Base-by-base conservation (phyloP, 1,284 basidiomycete genomes). In the Ceratobasidium sp. region DNA sequence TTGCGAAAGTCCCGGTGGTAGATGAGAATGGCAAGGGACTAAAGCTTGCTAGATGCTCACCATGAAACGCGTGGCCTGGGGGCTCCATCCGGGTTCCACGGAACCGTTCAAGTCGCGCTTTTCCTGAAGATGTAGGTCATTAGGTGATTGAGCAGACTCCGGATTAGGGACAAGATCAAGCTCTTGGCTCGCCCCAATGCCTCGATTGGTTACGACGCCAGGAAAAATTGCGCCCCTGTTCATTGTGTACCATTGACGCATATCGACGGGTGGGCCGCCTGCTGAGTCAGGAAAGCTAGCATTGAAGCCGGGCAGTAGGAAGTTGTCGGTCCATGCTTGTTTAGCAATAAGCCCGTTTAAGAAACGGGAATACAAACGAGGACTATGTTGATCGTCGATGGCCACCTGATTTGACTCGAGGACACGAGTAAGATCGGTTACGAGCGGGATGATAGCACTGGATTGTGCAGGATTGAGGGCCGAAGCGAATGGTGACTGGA, bases 331-430 rank as follows among this genome's bases (percentile, higher is more conserved):
- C 93, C 92, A 94, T 6, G 51, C 10, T 10, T 75, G 90, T 79
- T 89, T 90, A 40, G 90, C 89, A 33, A 95, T 86, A 10, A 95
- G 86, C 39, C 90, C 87, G 0, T 91, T 90, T 1, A 95, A 88
- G 88, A 95, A 95, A 18, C 93, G 91, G 6, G 94, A 93, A 83
- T 95, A 94, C 51, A 95, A 86, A 81, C 91, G 92, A 0, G 94
- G 94, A 0, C 93, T 94, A 82, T 95, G 94, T 15, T 91, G 89
- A 80, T 94, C 93, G 82, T 95, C 94, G 78, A 95, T 93, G 15
- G 94, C 91, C 67, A 95, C 91, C 75, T 92, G 90, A 18, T 90
- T 89, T 0, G 91, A 91, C 81, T 89, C 91, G 69, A 94, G 85
- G 0, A 89, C 91, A 76, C 91, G 89, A 80, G 95, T 93, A n/a